These are phyloP conservation scores for Barnettozyma sp. DNA, from an alignment of 805 yeast species.

Conservation along the genomic window DNA sequence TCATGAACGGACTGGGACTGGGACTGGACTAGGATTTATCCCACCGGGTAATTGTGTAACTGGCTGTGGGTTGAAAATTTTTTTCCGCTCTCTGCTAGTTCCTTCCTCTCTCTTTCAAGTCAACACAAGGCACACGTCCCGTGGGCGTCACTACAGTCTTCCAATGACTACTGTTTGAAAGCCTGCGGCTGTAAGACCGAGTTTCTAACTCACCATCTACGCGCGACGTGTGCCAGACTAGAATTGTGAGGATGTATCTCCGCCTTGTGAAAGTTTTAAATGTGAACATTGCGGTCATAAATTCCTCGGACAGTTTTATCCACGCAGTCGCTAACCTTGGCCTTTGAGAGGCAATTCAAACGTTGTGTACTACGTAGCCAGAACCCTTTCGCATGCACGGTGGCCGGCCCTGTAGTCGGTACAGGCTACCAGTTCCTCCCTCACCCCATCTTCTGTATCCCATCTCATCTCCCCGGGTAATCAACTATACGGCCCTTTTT, in stretches of 20 bases:
- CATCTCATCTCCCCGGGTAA: conserved; percentile 10
- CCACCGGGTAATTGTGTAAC: no score
- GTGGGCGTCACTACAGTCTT: conserved; percentile 10
- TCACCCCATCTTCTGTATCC: no score
- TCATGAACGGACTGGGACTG: no score
- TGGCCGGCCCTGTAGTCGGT: no score
- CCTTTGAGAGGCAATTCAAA: no score
- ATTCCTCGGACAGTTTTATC: conserved; percentile 13
- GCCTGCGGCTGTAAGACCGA: conserved; percentile 6
- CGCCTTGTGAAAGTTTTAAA: conserved; percentile 11
- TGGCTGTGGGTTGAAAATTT: no score
- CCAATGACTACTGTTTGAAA: conserved; percentile 7
- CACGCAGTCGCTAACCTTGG: no score
- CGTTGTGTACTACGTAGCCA: no score
- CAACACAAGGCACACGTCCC: conserved; percentile 6
- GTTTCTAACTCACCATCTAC: conserved; percentile 6
- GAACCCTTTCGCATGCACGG: no score
- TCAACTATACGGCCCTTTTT: not conserved
- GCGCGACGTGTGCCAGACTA: conserved; percentile 10
- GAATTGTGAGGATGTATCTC: conserved; percentile 14
- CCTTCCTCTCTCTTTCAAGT: not conserved
- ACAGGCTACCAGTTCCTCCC: no score
- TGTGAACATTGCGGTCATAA: conserved; percentile 17
- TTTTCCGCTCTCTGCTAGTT: not conserved
- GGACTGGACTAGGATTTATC: no score